Base-by-base conservation (phyloP, 768 basidiomycete species). In the Lyophyllum semitale region DNA sequence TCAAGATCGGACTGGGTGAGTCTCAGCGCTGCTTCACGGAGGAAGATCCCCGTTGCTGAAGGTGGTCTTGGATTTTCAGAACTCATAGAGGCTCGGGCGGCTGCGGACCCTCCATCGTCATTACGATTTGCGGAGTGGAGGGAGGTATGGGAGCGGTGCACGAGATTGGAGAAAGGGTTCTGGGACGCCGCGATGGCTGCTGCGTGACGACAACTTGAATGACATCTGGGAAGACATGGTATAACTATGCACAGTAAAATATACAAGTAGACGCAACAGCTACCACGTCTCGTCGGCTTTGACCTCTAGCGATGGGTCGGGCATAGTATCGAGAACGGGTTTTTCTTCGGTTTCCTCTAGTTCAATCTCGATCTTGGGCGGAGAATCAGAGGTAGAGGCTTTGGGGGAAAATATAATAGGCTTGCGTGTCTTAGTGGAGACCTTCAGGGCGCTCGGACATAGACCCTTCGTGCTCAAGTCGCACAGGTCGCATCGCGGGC, bases 151-250 rank as follows among this genome's bases (percentile, higher is more conserved):
- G 78, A 83, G 64, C 82, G 81, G 51, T 92, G 91, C 64, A 85
- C 90, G 0, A 68, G 72, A 43, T 74, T 97, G 43, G 95, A 98
- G 72, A 88, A 84, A 60, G 83, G 79, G 0, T 96, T 96, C 67
- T 98, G 95, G 95, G 90, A 95, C 64, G 73, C 75, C 65, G 80
- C 77, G 13, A 76, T 82, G 75, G 65, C 55, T 8, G 59, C 57
- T 30, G 57, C n/a, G n/a, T n/a, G n/a, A n/a, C n/a, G n/a, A n/a
- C n/a, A n/a, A n/a, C 51, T 48, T 53, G 47, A 42, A 26, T 23
- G 7, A 7, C 45, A 42, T 5, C 8, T 22, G 20, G 5, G 8
- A 42, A 13, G 20, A 41, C 7, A 20, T 42, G 27, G 27, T 30
- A 38, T n/a, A 2, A 38, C 40, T 25, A 25, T 38, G 18, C 8